Evolutionary conservation across 164 flowering plant genomes (phyloP).

Genomic region (Chloranthus sessilifolius): DNA sequence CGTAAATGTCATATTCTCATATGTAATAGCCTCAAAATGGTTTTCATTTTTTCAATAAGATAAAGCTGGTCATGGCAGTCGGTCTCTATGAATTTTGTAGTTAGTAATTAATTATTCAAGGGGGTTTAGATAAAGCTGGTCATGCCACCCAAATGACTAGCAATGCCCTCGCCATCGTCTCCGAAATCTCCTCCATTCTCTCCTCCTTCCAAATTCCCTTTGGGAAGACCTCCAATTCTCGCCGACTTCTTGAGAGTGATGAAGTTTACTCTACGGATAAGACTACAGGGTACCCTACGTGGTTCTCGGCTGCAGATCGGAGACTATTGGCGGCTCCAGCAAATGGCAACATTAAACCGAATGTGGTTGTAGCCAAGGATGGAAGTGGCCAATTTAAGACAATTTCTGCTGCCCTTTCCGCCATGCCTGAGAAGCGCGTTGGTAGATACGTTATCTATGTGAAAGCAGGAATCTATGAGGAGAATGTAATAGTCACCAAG

Average conservation of each 20-base stretch:
- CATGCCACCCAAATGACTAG: conserved; percentile 28
- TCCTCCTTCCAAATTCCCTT: conserved; percentile 12
- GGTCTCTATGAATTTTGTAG: too few species aligned
- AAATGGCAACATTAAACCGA: conserved; percentile 18
- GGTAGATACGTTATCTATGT: conserved; percentile 36
- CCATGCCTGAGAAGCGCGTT: conserved; percentile 24
- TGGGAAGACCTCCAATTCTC: neutral
- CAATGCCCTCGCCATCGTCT: conserved; percentile 55
- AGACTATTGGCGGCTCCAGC: conserved; percentile 18
- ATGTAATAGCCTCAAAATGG: too few species aligned
- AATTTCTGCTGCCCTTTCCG: conserved; percentile 35
- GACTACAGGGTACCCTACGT: conserved; percentile 33
- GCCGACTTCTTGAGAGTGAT: neutral
- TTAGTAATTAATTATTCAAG: too few species aligned
- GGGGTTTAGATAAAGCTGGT: too few species aligned
- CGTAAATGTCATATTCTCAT: too few species aligned
- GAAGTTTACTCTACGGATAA: too few species aligned
- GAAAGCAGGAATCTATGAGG: conserved; percentile 48
- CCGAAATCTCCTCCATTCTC: conserved; percentile 22
- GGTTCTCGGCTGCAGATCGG: conserved; percentile 33
- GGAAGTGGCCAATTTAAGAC: conserved; percentile 51
- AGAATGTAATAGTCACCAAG: conserved; percentile 19
- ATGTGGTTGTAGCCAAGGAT: conserved; percentile 54
- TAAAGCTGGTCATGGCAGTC: too few species aligned
- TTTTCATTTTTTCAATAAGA: too few species aligned